A percentile compares a stretch with the other conserved stretches of the same genome.
These are phyloP conservation scores for Ceratocystis cubensis DNA, from an alignment of 2,329 filamentous ascomycete genomes.

Conservation along the genomic window DNA sequence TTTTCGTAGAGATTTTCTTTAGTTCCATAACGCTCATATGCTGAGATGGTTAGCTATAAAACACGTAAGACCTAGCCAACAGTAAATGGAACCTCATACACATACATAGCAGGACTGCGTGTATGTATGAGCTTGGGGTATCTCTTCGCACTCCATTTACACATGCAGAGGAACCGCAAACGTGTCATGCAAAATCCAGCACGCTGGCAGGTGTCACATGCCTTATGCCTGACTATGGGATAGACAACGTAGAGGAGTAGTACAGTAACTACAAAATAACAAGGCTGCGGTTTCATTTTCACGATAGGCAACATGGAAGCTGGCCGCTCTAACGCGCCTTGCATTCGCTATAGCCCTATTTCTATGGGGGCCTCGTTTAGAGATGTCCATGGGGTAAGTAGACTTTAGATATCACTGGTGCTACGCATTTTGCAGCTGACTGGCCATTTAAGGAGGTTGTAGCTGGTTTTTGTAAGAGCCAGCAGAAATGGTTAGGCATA, in stretches of 20 bases:
- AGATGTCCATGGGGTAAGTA: not conserved
- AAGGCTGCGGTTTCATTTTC: not conserved
- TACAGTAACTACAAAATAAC: not conserved
- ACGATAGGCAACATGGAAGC: not conserved
- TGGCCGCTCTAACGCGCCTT: not conserved
- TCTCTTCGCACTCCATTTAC: not conserved
- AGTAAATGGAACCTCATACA: not conserved
- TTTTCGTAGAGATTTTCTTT: too few species aligned
- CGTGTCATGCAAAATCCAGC: slow-evolving; percentile 5
- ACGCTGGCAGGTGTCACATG: not conserved
- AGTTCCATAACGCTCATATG: too few species aligned
- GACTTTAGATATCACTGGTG: not conserved
- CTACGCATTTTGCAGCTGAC: not conserved
- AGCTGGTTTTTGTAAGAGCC: too few species aligned
- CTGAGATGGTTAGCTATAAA: not conserved
- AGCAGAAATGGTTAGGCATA: too few species aligned
- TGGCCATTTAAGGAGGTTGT: not conserved
- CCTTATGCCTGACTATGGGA: not conserved
- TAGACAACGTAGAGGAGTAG: not conserved
- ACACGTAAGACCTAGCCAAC: not conserved
- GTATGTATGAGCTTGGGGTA: not conserved
- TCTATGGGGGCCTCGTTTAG: not conserved
- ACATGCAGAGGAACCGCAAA: slow-evolving; percentile 1
- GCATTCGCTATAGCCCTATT: not conserved
- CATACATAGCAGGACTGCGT: not conserved